These are phyloP conservation scores for Fusarium sp. DNA, from an alignment of 2,329 filamentous ascomycete species.

Conservation along the genomic window DNA sequence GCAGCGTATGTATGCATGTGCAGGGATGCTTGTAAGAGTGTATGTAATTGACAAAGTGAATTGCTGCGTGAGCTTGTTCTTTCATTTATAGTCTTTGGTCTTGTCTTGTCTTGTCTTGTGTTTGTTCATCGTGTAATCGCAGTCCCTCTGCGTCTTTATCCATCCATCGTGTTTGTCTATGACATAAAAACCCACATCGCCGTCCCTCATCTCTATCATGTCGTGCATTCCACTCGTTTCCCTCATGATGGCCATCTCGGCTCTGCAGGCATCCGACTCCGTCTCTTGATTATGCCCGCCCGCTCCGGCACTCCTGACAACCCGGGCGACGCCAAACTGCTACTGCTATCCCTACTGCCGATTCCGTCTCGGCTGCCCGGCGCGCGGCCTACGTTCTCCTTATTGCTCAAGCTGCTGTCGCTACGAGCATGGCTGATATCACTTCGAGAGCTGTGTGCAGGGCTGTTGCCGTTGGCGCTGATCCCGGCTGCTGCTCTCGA, in stretches of 20 bases:
- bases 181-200: not conserved
- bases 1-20: not conserved
- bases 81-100: slow-evolving; percentile 11
- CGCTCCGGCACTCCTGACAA: slow-evolving; percentile 32
- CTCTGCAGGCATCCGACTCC: slow-evolving; percentile 44
- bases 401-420: slow-evolving; percentile 56
- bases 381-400: slow-evolving; percentile 52
- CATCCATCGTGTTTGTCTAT: slow-evolving; percentile 29
- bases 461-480: slow-evolving; percentile 36
- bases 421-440: slow-evolving; percentile 52
- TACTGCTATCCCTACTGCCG: slow-evolving; percentile 40
- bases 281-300: slow-evolving; percentile 42
- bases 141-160: slow-evolving; percentile 11
- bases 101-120: slow-evolving; percentile 11
- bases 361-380: slow-evolving; percentile 44
- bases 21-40: not conserved
- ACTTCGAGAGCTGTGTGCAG: slow-evolving; percentile 29
- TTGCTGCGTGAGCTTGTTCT: slow-evolving; percentile 21
- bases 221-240: slow-evolving; percentile 16
- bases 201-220: slow-evolving; percentile 11
- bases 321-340: slow-evolving; percentile 25
- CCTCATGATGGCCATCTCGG: slow-evolving; percentile 44
- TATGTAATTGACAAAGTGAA: slow-evolving; percentile 7
- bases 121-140: slow-evolving; percentile 11
- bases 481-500: slow-evolving; percentile 30